phyloP scores from a whole-genome alignment of 2,329 filamentous ascomycete species.

The Thermoascus crustaceus region DNA sequence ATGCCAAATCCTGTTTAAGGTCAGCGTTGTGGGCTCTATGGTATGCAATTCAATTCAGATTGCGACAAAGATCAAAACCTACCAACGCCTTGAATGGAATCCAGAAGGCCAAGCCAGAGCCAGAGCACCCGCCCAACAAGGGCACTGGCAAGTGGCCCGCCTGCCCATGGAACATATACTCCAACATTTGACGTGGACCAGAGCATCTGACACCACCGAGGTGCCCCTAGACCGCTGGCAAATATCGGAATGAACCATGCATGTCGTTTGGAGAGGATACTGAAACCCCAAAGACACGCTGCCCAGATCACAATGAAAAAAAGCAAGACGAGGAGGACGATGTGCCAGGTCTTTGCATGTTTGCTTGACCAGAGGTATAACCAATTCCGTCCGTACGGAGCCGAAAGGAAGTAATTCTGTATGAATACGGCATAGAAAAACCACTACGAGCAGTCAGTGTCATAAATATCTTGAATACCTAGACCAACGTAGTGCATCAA shows the following conservation, averaged over 20 bases:
- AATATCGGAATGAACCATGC: slow-evolving; percentile 57
- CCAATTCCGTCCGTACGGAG: slow-evolving; percentile 54
- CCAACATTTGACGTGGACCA: slow-evolving; percentile 52
- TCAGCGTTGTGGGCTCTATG: too few species aligned
- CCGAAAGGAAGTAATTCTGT: slow-evolving; percentile 53
- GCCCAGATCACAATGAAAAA: slow-evolving; percentile 47
- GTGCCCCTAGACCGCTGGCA: slow-evolving; percentile 52
- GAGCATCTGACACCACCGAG: slow-evolving; percentile 55
- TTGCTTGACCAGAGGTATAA: slow-evolving; percentile 44
- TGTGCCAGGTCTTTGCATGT: slow-evolving; percentile 45
- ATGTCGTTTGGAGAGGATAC: slow-evolving; percentile 45
- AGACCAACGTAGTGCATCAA: background rate
- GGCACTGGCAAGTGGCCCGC: slow-evolving; percentile 42
- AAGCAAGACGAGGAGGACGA: slow-evolving; percentile 38
- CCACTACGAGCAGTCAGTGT: slow-evolving; percentile 32
- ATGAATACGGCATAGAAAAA: slow-evolving; percentile 50
- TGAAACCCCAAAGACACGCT: slow-evolving; percentile 40
- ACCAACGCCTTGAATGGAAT: slow-evolving; percentile 53
- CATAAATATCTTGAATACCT: slow-evolving; percentile 2
- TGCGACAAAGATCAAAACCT: slow-evolving; percentile 3
- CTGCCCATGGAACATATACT: slow-evolving; percentile 51
- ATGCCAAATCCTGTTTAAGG: slow-evolving; percentile 42
- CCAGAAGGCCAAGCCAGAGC: slow-evolving; percentile 56
- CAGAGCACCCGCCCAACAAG: slow-evolving; percentile 47
- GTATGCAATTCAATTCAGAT: too few species aligned